Conservation (phyloP, 169 alveolate genomes). For the Babesia gibsoni region DNA sequence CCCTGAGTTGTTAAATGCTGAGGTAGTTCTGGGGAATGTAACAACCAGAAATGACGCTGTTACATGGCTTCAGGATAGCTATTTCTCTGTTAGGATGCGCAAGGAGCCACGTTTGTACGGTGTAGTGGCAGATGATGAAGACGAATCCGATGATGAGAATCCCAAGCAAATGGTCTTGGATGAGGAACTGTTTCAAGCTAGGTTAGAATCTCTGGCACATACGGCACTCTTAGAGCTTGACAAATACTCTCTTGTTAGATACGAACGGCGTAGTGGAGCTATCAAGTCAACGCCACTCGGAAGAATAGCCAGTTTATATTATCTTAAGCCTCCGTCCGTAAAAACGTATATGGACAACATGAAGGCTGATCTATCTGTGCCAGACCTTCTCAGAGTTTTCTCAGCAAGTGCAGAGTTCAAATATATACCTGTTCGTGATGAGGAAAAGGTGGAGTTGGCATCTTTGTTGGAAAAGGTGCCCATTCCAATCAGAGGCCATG, state of each 20-base stretch:
- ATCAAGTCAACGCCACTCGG: constrained; percentile 96
- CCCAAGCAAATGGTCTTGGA: background rate
- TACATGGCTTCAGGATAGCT: constrained; percentile 97
- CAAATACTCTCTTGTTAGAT: constrained; percentile 89
- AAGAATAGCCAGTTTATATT: constrained; percentile 96
- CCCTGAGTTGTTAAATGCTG: constrained; percentile 98
- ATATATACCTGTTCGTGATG: constrained; percentile 95
- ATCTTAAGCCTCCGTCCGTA: constrained; percentile 93
- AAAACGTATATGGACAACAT: constrained; percentile 90
- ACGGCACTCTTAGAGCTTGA: constrained; percentile 91
- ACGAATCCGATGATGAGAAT: constrained; percentile 7
- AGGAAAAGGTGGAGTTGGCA: constrained; percentile 94
- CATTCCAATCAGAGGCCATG: constrained; percentile 86
- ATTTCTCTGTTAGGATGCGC: constrained; percentile 91
- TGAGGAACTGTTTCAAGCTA: constrained; percentile 39
- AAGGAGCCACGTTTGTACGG: constrained; percentile 86
- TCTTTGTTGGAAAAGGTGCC: constrained; percentile 92
- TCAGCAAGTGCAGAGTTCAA: constrained; percentile 94
- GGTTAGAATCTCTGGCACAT: constrained; percentile 68
- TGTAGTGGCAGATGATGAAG: constrained; percentile 15
- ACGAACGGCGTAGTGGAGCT: constrained; percentile 89
- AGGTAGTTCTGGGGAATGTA: constrained; percentile 93
- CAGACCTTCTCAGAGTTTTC: constrained; percentile 93
- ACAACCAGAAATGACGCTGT: constrained; percentile 93
- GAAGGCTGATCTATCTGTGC: constrained; percentile 85